Evolutionary conservation across 139 green algal species (phyloP), one percentile per base, ranked within the genome.

Genomic region (Chlorella sp.): DNA sequence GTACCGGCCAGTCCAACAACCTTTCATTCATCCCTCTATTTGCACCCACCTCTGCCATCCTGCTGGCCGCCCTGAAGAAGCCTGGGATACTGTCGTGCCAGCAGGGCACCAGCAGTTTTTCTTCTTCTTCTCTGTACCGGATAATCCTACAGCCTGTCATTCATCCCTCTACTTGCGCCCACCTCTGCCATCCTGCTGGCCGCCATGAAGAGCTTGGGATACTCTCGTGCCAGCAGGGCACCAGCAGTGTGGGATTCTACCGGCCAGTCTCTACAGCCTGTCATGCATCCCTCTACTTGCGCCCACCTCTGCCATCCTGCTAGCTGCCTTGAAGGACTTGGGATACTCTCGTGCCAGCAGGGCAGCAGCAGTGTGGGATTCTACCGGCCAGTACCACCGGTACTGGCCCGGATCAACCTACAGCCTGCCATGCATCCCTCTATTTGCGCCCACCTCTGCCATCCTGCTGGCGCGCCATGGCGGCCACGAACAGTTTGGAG

Each of bases 21-120:
- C n/a, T n/a, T n/a, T n/a, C n/a, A n/a, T n/a, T n/a, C n/a, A n/a
- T n/a, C n/a, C 48, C 48, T 16, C 21, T 14, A 9, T 14, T 71
- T 71, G 21, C 21, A 86, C 69, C 12, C 40, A 90, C 71, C 85
- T 93, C 71, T 91, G 92, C 60, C 80, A 28, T 7, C 82, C 91
- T 91, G 89, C 75, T 91, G 76, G 91, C 91, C 1, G 83, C 83
- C 0, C 78, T 93, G 83, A 94, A 93, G 0, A n/a, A 94, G 91
- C 85, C 89, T 93, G 24, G n/a, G 42, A 77, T 93, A 94, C 78
- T 94, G n/a, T 71, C 64, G 2, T 0, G 77, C 68, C 24, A 91
- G 81, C 57, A 89, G 40, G 0, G 90, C 85, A 24, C 91, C 82
- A 0, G 85, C 81, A 21, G 91, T 81, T 83, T 57, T 5, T 5